Base-by-base conservation (phyloP, 2,329 filamentous ascomycete genomes). In the Claviceps africana region DNA sequence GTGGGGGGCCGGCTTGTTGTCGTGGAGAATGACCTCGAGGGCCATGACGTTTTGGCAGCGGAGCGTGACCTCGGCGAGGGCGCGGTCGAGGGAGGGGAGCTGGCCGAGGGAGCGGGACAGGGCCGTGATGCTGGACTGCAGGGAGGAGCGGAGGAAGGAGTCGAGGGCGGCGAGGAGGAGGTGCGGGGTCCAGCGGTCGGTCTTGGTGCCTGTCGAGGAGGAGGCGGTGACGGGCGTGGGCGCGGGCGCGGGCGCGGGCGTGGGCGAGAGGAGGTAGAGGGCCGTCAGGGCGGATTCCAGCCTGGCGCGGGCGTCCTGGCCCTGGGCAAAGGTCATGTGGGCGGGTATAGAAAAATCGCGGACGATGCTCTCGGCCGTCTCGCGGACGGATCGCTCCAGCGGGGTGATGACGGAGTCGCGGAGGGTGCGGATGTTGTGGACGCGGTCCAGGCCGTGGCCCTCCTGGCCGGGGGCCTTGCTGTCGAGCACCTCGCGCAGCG, bases 11-110 rank as follows among this genome's bases (percentile, higher is more conserved):
- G 83, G 73, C 57, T 81, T 83, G 2, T 80, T 83, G 3, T 74
- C 72, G 48, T 81, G 79, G 7, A 97, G 79, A 2, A 96, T 77
- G 1, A 82, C 72, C 69, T 95, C 88, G 2, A 97, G 72, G 0
- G 88, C 88, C n/a, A 95, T 82, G 40, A 97, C 81, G 62, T 94
- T 95, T 64, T 95, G 90, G 63, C 91, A 96, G 46, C 87, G 78
- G 5, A 83, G 81, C 7, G 86, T 86, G 22, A 95, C 81, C 61
- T 97, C 93, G 17, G 80, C 73, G 1, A 97, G 74, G 0, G 88
- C 85, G 50, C 88, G 79, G 47, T 97, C 90, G 31, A 97, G 75
- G 0, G 79, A 85, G 0, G 91, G 87, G 2, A 97, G 74, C 53
- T 88, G 86, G 4, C 84, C 82, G 17, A 98, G 75, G 0, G 87